Conservation (phyloP, 2,329 filamentous ascomycete genomes). For the Botryosphaeria dothidea region DNA sequence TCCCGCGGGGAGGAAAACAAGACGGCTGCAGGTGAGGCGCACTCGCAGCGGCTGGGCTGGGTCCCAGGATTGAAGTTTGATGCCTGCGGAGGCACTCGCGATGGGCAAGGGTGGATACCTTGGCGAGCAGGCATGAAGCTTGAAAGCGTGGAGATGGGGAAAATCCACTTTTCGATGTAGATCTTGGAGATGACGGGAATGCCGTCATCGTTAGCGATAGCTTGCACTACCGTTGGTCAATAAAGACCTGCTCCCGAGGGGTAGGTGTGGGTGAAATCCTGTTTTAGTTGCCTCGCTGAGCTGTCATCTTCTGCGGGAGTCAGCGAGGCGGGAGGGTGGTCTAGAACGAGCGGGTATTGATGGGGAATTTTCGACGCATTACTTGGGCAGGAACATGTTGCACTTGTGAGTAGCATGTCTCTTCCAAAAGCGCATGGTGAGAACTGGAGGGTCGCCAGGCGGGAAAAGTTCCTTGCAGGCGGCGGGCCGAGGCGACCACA, state of each 20-base stretch:
- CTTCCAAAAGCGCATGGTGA: neutral
- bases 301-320: neutral
- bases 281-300: neutral
- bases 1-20: neutral
- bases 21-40: neutral
- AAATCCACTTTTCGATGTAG: conserved; percentile 10
- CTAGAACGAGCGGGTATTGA: neutral
- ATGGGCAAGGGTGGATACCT: neutral
- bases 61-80: neutral
- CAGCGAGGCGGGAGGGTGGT: neutral
- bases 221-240: neutral
- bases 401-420: neutral
- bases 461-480: neutral
- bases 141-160: conserved; percentile 11
- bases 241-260: neutral
- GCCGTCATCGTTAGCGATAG: neutral
- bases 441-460: neutral
- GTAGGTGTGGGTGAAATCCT: neutral
- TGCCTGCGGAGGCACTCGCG: neutral
- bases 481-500: neutral
- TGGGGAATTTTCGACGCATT: neutral
- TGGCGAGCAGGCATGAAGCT: conserved; percentile 3
- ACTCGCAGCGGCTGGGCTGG: neutral
- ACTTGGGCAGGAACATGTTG: neutral
- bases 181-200: neutral